Evolutionary conservation across 2,329 filamentous ascomycete species (phyloP).

Genomic region (Bipolaris bicolor): DNA sequence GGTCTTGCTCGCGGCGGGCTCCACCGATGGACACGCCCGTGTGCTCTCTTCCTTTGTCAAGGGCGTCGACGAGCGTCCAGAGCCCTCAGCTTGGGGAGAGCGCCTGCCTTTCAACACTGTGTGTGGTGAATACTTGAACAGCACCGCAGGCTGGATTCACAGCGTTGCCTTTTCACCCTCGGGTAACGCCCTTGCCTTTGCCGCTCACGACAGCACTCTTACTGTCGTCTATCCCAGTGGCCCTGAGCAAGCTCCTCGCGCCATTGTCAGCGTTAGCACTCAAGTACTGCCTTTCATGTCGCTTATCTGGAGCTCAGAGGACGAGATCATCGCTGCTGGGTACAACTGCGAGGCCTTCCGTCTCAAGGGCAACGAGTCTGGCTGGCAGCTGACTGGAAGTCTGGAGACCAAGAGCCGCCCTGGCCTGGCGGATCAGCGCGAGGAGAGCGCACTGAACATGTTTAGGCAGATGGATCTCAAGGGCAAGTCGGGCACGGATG

Average conservation of each 20-base stretch:
- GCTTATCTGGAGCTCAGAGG: slow-evolving; percentile 88
- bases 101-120: slow-evolving; percentile 97
- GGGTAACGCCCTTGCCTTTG: slow-evolving; percentile 91
- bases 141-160: slow-evolving; percentile 96
- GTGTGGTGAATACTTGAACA: slow-evolving; percentile 94
- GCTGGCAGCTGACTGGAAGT: slow-evolving; percentile 84
- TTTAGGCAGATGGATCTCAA: slow-evolving; percentile 99
- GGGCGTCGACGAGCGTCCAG: slow-evolving; percentile 84
- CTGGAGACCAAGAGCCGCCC: slow-evolving; percentile 74
- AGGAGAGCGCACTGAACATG: slow-evolving; percentile 97
- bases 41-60: slow-evolving; percentile 98
- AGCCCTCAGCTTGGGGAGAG: slow-evolving; percentile 91
- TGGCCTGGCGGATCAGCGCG: slow-evolving; percentile 67
- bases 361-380: slow-evolving; percentile 76
- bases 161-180: slow-evolving; percentile 90
- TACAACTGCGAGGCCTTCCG: slow-evolving; percentile 90
- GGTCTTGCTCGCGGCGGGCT: slow-evolving; percentile 90
- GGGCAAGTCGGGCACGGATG: slow-evolving; percentile 75
- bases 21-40: slow-evolving; percentile 94
- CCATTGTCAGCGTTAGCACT: slow-evolving; percentile 88
- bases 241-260: slow-evolving; percentile 86
- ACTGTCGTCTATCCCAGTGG: slow-evolving; percentile 94
- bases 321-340: slow-evolving; percentile 92
- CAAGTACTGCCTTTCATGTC: slow-evolving; percentile 92
- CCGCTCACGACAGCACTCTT: slow-evolving; percentile 93